Conservation (phyloP, 768 basidiomycete genomes). For the Amanita subjunquillea region DNA sequence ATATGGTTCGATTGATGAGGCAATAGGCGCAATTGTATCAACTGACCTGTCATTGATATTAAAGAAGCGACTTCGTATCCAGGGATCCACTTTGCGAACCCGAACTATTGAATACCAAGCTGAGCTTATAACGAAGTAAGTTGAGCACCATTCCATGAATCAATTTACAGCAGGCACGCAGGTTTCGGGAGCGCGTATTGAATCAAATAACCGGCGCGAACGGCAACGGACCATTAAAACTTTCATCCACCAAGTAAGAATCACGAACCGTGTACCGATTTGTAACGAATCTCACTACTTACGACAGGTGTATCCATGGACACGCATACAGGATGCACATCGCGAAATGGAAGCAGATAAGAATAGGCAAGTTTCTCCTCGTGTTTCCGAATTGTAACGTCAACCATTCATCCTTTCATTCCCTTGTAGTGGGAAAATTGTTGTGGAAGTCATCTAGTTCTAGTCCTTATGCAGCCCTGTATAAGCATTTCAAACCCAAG, state of each 20-base stretch:
- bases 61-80: slow-evolving; percentile 77
- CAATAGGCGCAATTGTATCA: slow-evolving; percentile 39
- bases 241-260: slow-evolving; percentile 66
- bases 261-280: background rate
- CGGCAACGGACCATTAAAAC: slow-evolving; percentile 51
- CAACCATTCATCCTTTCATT: background rate
- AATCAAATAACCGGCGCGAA: slow-evolving; percentile 45
- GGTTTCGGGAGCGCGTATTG: slow-evolving; percentile 48
- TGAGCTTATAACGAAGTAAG: slow-evolving; percentile 51
- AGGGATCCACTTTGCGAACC: slow-evolving; percentile 80
- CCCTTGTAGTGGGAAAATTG: slow-evolving; percentile 33
- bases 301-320: slow-evolving; percentile 68
- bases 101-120: slow-evolving; percentile 70
- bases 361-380: slow-evolving; percentile 22
- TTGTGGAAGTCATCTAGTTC: slow-evolving; percentile 27
- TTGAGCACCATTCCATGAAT: background rate
- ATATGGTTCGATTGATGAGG: background rate
- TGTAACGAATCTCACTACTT: background rate
- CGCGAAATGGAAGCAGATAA: slow-evolving; percentile 73
- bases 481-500: background rate
- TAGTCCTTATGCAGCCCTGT: background rate
- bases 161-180: slow-evolving; percentile 11
- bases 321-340: slow-evolving; percentile 70
- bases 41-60: slow-evolving; percentile 57
- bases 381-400: background rate